Conservation (phyloP, 495 filamentous ascomycete species). For the Tuber indicum region DNA sequence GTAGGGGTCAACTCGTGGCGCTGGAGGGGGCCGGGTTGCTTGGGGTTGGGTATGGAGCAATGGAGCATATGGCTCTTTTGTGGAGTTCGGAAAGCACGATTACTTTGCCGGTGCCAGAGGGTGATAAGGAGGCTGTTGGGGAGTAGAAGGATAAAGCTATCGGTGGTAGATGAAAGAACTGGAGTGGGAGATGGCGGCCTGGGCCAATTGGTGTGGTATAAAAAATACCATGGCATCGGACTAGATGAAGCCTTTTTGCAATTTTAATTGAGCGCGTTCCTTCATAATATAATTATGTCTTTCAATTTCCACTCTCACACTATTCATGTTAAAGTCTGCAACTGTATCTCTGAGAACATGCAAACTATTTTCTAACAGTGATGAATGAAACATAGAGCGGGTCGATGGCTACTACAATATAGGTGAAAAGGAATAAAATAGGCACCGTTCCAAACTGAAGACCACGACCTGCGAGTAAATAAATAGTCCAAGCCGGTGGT, state of each 20-base stretch:
- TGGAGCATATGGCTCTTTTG: constrained; percentile 21
- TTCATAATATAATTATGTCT: too few relatives aligned
- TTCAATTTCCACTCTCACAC: not conserved
- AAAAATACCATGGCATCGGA: not conserved
- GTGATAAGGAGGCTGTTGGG: not conserved
- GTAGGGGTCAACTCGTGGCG: constrained; percentile 19
- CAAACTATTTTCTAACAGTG: not conserved
- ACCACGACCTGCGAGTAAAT: not conserved
- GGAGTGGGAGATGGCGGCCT: constrained; percentile 54
- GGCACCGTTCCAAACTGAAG: not conserved
- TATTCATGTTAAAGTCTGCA: not conserved
- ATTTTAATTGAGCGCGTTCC: not conserved
- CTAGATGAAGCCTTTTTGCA: not conserved
- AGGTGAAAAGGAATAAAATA: not conserved
- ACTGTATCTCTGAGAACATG: not conserved
- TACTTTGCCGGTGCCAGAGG: not conserved
- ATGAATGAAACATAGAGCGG: not conserved
- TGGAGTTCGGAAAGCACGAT: constrained; percentile 9
- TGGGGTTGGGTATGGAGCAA: constrained; percentile 26
- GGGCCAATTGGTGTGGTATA: constrained; percentile 58
- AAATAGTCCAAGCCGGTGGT: not conserved
- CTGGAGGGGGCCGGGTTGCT: constrained; percentile 39
- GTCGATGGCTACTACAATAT: not conserved
- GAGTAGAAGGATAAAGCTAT: constrained; percentile 6
- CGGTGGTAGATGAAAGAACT: constrained; percentile 48